These are phyloP conservation scores for Cladochytrium replicatum DNA, from an alignment of 192 early-diverging fungal species.

Conservation along the genomic window DNA sequence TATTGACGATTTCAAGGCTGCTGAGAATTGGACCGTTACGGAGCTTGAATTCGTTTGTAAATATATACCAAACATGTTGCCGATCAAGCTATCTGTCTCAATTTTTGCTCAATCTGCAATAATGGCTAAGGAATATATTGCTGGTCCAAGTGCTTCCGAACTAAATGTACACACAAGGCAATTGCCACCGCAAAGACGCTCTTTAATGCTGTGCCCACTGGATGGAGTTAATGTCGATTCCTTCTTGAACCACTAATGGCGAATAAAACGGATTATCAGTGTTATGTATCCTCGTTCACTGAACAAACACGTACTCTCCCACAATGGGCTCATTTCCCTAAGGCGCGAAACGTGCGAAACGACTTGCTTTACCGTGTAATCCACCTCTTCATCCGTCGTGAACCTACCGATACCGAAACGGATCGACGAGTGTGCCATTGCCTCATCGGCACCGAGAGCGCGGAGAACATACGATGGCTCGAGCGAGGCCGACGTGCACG, in stretches of 20 bases:
- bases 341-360: slow-evolving; percentile 71
- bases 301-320: slow-evolving; percentile 54
- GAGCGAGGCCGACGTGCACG: slow-evolving; percentile 91
- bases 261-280: slow-evolving; percentile 7
- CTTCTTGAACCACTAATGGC: slow-evolving; percentile 63
- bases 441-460: slow-evolving; percentile 92
- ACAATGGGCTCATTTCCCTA: slow-evolving; percentile 92
- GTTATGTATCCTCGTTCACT: neutral
- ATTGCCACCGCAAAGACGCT: no score
- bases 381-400: slow-evolving; percentile 90
- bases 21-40: no score
- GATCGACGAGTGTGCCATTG: slow-evolving; percentile 90
- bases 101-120: no score
- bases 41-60: no score
- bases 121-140: no score
- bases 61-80: no score
- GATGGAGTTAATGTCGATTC: slow-evolving; percentile 83
- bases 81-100: no score
- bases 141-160: no score
- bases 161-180: no score
- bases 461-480: slow-evolving; percentile 96
- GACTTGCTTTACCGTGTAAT: slow-evolving; percentile 76
- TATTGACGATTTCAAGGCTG: no score
- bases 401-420: slow-evolving; percentile 95
- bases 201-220: slow-evolving; percentile 87